A percentile compares a stretch with the other conserved stretches of the same genome.
Evolutionary conservation across 345 rosid species (phyloP).

Genomic region (Passiflora organensis): DNA sequence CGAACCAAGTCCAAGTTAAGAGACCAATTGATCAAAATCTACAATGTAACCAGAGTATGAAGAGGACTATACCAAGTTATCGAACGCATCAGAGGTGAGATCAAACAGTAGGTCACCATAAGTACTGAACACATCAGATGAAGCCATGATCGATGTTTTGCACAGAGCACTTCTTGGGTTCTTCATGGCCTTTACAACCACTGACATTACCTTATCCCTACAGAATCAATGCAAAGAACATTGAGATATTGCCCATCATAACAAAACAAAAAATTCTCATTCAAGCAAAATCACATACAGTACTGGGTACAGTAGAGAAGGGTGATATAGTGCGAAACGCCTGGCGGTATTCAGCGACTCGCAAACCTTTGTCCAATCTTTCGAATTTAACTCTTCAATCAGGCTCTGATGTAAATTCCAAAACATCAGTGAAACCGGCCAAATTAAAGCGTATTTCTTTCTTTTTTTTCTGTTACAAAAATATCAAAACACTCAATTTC

Average conservation of each 20-base stretch:
- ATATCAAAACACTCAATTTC: background rate
- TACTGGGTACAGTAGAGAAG: slow-evolving; percentile 50
- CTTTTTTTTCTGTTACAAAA: no score
- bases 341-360: slow-evolving; percentile 59
- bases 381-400: slow-evolving; percentile 62
- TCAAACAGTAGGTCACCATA: slow-evolving; percentile 60
- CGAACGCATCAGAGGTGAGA: slow-evolving; percentile 46
- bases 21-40: background rate
- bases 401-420: slow-evolving; percentile 32
- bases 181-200: slow-evolving; percentile 76
- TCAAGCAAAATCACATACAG: slow-evolving; percentile 33
- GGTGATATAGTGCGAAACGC: slow-evolving; percentile 61
- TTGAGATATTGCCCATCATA: no score
- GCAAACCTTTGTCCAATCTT: slow-evolving; percentile 55
- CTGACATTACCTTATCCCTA: slow-evolving; percentile 68
- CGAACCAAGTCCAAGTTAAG: background rate
- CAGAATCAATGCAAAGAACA: background rate
- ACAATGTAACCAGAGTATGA: no score
- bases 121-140: slow-evolving; percentile 64
- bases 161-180: slow-evolving; percentile 92
- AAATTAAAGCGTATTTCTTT: background rate
- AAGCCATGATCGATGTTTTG: slow-evolving; percentile 89
- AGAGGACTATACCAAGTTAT: slow-evolving; percentile 70
- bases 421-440: background rate
- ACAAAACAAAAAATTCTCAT: background rate